Percentiles rank a stretch among this genome's conserved stretches.
Conservation (phyloP, 768 basidiomycete genomes). For the Lanmaoa rubissima region DNA sequence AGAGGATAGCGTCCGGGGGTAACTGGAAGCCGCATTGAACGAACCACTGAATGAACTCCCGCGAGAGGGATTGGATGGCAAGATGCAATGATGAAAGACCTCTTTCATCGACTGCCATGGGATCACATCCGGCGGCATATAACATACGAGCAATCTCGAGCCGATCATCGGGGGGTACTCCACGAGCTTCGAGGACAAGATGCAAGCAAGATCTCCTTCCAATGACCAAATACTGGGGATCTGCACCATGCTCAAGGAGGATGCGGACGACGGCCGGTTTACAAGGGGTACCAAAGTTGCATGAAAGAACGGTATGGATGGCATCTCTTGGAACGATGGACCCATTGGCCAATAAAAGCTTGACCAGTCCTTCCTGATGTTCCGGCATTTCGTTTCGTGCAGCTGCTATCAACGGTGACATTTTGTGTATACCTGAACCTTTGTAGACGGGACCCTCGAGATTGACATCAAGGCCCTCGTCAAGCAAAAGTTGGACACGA, state of each 20-base stretch:
- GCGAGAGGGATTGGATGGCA: background rate
- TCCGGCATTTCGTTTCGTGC: background rate
- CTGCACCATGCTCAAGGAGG: background rate
- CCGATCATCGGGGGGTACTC: background rate
- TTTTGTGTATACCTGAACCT: background rate
- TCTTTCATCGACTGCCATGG: background rate
- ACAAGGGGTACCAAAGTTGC: background rate
- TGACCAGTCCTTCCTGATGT: background rate
- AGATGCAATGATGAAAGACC: background rate
- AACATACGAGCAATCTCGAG: slow-evolving; percentile 1
- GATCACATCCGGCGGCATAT: background rate
- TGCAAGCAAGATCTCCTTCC: background rate
- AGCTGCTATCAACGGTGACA: background rate
- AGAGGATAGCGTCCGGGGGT: background rate
- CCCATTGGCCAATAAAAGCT: background rate
- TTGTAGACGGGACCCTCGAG: background rate
- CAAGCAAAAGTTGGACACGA: background rate
- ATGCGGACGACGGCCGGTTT: background rate
- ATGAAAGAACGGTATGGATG: background rate
- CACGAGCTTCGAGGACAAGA: no score
- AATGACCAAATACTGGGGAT: background rate
- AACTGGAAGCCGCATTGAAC: background rate
- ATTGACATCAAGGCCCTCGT: slow-evolving; percentile 11
- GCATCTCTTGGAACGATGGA: background rate
- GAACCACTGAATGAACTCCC: background rate